Evolutionary conservation across 2,329 filamentous ascomycete genomes (phyloP).

Genomic region (Ophiostoma sp.): DNA sequence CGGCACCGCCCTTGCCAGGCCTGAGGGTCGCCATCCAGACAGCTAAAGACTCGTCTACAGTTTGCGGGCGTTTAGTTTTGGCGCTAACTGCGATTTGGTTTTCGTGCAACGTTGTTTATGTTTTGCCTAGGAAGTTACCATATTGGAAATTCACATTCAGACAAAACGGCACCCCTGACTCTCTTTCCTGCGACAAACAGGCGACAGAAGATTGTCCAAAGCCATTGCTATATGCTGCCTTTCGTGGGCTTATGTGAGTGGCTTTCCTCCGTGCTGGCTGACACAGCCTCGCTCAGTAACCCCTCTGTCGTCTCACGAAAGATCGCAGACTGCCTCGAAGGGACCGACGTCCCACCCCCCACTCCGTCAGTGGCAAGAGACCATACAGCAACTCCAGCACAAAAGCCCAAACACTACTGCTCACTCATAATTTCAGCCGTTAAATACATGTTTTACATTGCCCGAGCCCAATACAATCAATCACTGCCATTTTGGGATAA

Average conservation of each 20-base stretch:
- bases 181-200: background rate
- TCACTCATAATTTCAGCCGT: background rate
- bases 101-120: background rate
- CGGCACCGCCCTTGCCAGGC: background rate
- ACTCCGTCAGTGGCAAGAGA: background rate
- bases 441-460: background rate
- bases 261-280: background rate
- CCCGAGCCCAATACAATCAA: background rate
- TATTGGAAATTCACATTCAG: background rate
- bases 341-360: background rate
- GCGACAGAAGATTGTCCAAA: background rate
- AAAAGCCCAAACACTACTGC: background rate
- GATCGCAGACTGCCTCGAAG: background rate
- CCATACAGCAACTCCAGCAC: background rate
- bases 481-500: background rate
- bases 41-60: background rate
- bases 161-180: background rate
- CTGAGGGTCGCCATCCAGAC: slow-evolving; percentile 10
- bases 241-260: background rate
- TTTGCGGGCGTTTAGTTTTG: background rate
- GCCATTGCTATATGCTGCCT: background rate
- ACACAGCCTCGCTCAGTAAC: background rate
- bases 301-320: background rate
- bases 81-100: background rate
- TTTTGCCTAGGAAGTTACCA: background rate